Evolutionary conservation across 2,329 filamentous ascomycete species (phyloP), one percentile per base, ranked within the genome.

Genomic region (Nemania abortiva): DNA sequence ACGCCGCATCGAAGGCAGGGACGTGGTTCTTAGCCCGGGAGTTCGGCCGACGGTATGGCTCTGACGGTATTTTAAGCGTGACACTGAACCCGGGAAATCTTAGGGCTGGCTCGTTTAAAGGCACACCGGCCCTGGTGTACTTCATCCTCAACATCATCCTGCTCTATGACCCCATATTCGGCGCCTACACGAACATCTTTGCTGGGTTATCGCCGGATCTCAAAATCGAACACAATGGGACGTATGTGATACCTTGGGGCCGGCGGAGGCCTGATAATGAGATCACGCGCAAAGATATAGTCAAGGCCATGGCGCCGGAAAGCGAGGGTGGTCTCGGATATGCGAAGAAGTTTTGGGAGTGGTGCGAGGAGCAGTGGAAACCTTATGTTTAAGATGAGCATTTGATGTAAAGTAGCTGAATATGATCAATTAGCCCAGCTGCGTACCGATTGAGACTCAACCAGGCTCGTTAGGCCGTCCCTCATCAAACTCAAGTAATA

Each of bases 41-140:
- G 50, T 77, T 79, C 59, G 78, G 78, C 7, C 70, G 74, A 3
- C 73, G 77, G 15, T 63, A 77, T 24, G 62, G 27, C 15, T 18
- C 29, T 6, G 65, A 71, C 15, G 67, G 66, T 0, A 65, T 72
- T 50, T 63, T 81, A 39, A 78, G 74, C 58, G 72, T 81, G 18
- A 72, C 74, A 10, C 70, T 77, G 31, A 80, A 81, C 68, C 80
- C 81, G 0, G 81, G 81, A 4, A 81, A 81, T 65, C 65, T 81
- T 24, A 74, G 69, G 31, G 74, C 77, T 0, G 74, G 75, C 34
- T 31, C 62, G 11, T 74, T 70, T 39, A 64, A 68, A 20, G 68
- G 66, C n/a, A 73, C 72, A 45, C 27, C 72, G 31, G 58, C 50
- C n/a, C 50, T 59, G 11, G 9, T 68, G 7, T 63, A 69, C 52